These are phyloP conservation scores for Camillea tinctor DNA, from an alignment of 2,329 filamentous ascomycete genomes.

Conservation along the genomic window DNA sequence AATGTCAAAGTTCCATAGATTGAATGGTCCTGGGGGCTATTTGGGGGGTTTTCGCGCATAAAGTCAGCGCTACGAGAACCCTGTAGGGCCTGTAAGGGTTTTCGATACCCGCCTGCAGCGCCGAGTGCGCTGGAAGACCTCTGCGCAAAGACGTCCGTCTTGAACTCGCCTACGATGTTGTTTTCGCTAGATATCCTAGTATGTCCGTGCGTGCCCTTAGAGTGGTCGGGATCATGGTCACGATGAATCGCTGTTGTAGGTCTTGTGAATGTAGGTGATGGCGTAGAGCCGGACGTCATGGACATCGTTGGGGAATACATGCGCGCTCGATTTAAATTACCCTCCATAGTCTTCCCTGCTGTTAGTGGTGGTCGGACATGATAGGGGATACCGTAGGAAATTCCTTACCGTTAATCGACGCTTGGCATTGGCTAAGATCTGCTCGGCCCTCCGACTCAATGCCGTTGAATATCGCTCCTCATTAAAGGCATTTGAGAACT, in stretches of 20 bases:
- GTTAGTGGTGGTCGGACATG: constrained; percentile 22
- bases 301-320: constrained; percentile 50
- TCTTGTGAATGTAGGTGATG: constrained; percentile 49
- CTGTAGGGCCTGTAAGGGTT: constrained; percentile 43
- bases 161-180: constrained; percentile 45
- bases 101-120: constrained; percentile 57
- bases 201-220: constrained; percentile 45
- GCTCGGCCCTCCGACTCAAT: constrained; percentile 78
- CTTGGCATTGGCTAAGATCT: constrained; percentile 92
- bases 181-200: constrained; percentile 62
- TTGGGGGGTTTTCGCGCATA: constrained; percentile 34
- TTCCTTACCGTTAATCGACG: constrained; percentile 74
- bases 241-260: constrained; percentile 38
- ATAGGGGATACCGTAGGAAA: not conserved
- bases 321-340: constrained; percentile 78
- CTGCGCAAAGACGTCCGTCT: constrained; percentile 44
- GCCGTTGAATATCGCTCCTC: constrained; percentile 70
- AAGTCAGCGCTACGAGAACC: constrained; percentile 45
- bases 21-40: constrained; percentile 16
- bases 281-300: constrained; percentile 48
- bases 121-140: constrained; percentile 65
- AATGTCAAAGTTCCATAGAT: constrained; percentile 21
- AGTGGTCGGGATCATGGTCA: constrained; percentile 26
- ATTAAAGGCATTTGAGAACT: constrained; percentile 33
- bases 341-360: constrained; percentile 77